Evolutionary conservation across 129 eudicot genomes (phyloP).

Genomic region (Pseudognaphalium luteoalbum): DNA sequence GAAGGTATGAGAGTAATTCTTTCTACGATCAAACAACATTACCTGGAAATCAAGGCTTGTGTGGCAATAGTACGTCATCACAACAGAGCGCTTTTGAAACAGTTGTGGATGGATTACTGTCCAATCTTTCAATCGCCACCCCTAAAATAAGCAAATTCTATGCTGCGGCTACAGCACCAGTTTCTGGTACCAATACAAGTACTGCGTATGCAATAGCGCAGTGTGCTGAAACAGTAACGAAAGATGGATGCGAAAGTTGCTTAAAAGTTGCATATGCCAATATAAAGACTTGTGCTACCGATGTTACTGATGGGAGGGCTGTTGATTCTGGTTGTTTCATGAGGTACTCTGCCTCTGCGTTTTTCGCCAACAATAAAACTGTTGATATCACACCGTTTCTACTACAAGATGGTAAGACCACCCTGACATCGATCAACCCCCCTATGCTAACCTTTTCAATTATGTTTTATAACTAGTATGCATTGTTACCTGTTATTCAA

Average conservation of each 20-base stretch:
- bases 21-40: conserved; percentile 55
- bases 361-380: conserved; percentile 49
- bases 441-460: neutral
- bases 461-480: neutral
- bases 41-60: conserved; percentile 60
- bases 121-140: conserved; percentile 57
- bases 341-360: conserved; percentile 57
- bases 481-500: neutral
- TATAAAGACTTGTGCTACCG: conserved; percentile 51
- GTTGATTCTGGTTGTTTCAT: conserved; percentile 72
- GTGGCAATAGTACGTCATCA: conserved; percentile 61
- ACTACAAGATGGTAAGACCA: conserved; percentile 39
- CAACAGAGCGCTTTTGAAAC: conserved; percentile 43
- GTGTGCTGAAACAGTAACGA: conserved; percentile 45
- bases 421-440: neutral
- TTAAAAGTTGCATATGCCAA: conserved; percentile 48
- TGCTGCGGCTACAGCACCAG: conserved; percentile 53
- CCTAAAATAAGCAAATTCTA: conserved; percentile 59
- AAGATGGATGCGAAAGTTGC: conserved; percentile 52
- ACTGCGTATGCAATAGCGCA: conserved; percentile 61
- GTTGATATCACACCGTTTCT: conserved; percentile 48
- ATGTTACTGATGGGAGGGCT: conserved; percentile 61
- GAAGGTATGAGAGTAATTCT: conserved; percentile 67
- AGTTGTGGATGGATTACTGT: conserved; percentile 40
- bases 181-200: conserved; percentile 34